phyloP scores from a whole-genome alignment of 106 monocot genomes.

The Amphibolis antarctica region DNA sequence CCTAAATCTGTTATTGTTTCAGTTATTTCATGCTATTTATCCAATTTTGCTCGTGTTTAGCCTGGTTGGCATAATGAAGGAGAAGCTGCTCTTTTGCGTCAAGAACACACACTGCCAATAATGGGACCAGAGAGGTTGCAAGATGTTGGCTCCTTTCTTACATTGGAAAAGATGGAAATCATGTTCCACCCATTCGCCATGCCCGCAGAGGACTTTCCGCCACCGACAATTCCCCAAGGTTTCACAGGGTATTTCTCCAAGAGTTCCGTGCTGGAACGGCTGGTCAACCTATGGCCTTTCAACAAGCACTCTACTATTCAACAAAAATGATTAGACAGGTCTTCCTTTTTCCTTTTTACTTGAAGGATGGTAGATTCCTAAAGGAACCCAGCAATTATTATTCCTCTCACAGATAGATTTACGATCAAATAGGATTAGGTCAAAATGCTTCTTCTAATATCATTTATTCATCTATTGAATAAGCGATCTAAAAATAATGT shows the following conservation, averaged over 20 bases:
- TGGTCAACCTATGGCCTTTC: conserved; percentile 84
- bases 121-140: conserved; percentile 92
- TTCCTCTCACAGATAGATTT: too few species aligned
- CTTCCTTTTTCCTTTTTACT: background rate
- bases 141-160: conserved; percentile 56
- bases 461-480: too few species aligned
- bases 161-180: conserved; percentile 75
- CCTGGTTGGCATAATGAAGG: conserved; percentile 29
- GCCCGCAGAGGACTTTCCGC: conserved; percentile 97
- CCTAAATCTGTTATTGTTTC: background rate
- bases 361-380: too few species aligned
- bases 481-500: too few species aligned
- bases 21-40: background rate
- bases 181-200: conserved; percentile 89
- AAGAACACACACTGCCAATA: conserved; percentile 93
- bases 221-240: conserved; percentile 41
- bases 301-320: conserved; percentile 26
- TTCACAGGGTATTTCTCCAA: conserved; percentile 65
- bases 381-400: too few species aligned
- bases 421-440: too few species aligned
- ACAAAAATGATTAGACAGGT: background rate
- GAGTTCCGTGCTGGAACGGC: conserved; percentile 55
- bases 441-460: too few species aligned
- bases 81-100: conserved; percentile 47
- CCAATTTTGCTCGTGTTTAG: background rate